Conservation (phyloP, 1,284 basidiomycete genomes). For the Ceratobasidium sp. region DNA sequence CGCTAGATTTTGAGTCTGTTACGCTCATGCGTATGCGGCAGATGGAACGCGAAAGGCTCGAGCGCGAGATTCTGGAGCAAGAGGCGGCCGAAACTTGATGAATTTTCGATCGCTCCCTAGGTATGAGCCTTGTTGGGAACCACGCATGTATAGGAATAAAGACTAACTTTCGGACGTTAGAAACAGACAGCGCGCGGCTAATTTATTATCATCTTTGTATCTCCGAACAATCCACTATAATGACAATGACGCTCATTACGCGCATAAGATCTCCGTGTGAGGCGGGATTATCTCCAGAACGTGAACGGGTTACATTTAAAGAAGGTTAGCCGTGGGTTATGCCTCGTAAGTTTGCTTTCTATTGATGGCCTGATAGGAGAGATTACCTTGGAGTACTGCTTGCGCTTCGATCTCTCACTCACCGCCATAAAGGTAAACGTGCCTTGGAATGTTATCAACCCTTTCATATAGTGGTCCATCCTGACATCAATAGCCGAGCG, state of each 20-base stretch:
- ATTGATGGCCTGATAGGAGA: not conserved
- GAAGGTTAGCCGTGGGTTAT: not conserved
- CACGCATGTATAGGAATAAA: no score
- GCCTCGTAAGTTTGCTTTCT: not conserved
- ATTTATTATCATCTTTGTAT: no score
- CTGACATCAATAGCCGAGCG: no score
- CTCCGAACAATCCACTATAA: no score
- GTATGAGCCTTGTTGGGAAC: no score
- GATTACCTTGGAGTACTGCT: not conserved
- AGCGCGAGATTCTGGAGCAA: constrained; percentile 65
- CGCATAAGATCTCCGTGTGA: no score
- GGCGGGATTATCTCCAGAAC: not conserved
- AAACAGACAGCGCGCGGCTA: no score
- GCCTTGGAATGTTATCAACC: constrained; percentile 2
- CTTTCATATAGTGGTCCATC: no score
- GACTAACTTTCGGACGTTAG: no score
- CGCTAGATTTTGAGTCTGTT: constrained; percentile 78
- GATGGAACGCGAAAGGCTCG: constrained; percentile 76
- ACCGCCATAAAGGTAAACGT: not conserved
- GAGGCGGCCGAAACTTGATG: constrained; percentile 46
- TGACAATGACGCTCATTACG: no score
- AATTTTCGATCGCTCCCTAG: not conserved
- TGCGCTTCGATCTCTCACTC: not conserved
- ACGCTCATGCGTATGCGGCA: constrained; percentile 83
- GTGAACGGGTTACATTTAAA: not conserved